Percentiles rank a stretch among this genome's conserved stretches.
Evolutionary conservation across 345 rosid species (phyloP).

Genomic region (Eucalyptus marginata): DNA sequence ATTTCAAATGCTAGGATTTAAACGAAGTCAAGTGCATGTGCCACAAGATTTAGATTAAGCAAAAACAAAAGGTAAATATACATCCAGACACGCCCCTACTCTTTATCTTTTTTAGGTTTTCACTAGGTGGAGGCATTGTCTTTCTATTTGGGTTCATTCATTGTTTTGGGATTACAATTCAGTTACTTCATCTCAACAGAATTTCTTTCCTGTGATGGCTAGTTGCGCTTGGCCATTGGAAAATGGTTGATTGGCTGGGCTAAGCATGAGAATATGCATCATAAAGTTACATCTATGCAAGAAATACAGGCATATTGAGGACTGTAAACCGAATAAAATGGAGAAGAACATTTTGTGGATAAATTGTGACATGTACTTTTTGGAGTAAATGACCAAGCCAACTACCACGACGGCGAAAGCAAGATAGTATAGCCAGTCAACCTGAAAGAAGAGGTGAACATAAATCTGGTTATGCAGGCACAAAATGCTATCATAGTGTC

Average conservation of each 20-base stretch:
- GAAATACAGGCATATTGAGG: not conserved
- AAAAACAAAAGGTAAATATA: not conserved
- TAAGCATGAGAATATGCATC: not conserved
- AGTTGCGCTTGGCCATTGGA: not conserved
- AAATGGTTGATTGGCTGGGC: not conserved
- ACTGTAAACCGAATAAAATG: not conserved
- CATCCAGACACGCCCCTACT: not conserved
- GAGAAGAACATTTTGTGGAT: not conserved
- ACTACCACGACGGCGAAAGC: slow-evolving; percentile 20
- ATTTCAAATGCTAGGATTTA: not conserved
- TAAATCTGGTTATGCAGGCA: not conserved
- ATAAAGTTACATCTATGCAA: not conserved
- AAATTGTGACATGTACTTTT: slow-evolving; percentile 3
- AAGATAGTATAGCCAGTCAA: slow-evolving; percentile 42
- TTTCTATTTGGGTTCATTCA: not conserved
- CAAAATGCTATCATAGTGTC: too few relatives aligned
- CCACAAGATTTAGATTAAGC: not conserved
- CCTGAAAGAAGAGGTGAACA: slow-evolving; percentile 13
- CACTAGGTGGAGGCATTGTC: not conserved
- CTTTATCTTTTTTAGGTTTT: not conserved
- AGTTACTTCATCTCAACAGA: not conserved
- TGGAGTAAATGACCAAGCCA: slow-evolving; percentile 36
- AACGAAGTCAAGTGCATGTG: accelerated
- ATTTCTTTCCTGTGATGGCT: not conserved
- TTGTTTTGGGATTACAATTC: not conserved